A percentile compares a stretch with the other conserved stretches of the same genome.
phyloP scores from a whole-genome alignment of 2,329 filamentous ascomycete genomes.

The Talaromyces sp. region DNA sequence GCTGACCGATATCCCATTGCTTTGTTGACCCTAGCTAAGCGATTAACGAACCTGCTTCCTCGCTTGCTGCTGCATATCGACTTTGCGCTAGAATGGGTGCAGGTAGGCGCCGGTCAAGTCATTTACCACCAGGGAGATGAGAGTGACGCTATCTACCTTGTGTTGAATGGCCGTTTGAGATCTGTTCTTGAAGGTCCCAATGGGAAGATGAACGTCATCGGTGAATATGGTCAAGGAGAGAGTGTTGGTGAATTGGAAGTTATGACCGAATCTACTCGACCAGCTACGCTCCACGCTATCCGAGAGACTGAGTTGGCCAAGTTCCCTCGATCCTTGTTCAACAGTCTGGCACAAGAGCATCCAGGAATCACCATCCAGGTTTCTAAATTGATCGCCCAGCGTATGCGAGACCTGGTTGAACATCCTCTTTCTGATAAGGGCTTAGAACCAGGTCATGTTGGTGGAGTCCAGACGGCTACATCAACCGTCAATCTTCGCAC shows the following conservation, averaged over 20 bases:
- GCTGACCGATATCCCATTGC: constrained; percentile 92
- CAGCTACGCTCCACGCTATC: constrained; percentile 91
- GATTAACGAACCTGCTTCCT: constrained; percentile 85
- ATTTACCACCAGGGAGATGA: constrained; percentile 93
- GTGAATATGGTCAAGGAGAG: constrained; percentile 95
- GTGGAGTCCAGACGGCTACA: constrained; percentile 59
- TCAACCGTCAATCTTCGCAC: constrained; percentile 92
- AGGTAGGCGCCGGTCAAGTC: constrained; percentile 91
- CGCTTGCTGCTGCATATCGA: constrained; percentile 93
- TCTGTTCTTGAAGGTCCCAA: constrained; percentile 80
- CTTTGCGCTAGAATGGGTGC: constrained; percentile 97
- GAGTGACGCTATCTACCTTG: constrained; percentile 97
- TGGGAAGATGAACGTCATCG: constrained; percentile 80
- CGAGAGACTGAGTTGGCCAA: constrained; percentile 95
- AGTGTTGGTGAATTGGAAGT: constrained; percentile 97
- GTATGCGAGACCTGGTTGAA: constrained; percentile 88
- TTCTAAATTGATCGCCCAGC: constrained; percentile 94
- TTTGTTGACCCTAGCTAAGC: constrained; percentile 91
- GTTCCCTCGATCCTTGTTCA: constrained; percentile 93
- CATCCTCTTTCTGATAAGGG: constrained; percentile 70
- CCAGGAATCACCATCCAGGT: constrained; percentile 99
- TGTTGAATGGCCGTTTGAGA: constrained; percentile 87
- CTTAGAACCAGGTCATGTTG: constrained; percentile 62
- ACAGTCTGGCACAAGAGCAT: constrained; percentile 94
- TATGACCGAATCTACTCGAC: constrained; percentile 88